A percentile compares a stretch with the other conserved stretches of the same genome.
These are phyloP conservation scores for Vigna trinervia DNA, from an alignment of 306 rosid species.

Conservation along the genomic window DNA sequence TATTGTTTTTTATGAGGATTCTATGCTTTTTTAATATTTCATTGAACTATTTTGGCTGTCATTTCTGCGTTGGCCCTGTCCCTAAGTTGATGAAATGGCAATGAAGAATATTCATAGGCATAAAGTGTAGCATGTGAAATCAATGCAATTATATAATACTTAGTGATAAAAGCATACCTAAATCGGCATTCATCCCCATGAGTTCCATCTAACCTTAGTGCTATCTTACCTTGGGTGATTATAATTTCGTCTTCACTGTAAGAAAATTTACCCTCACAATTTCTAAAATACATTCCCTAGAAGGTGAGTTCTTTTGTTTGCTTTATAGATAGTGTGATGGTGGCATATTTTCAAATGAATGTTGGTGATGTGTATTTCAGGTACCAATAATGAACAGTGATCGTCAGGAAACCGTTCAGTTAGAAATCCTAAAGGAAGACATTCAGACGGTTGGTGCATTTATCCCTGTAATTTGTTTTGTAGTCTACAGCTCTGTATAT, in stretches of 20 bases:
- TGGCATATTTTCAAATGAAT: conserved; percentile 26
- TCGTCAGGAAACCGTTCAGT: conserved; percentile 69
- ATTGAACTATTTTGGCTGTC: not conserved
- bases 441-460: conserved; percentile 62
- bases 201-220: too few species aligned
- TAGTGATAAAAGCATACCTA: too few species aligned
- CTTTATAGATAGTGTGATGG: conserved; percentile 25
- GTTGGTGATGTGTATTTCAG: conserved; percentile 53
- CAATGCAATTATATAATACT: too few species aligned
- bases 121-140: too few species aligned
- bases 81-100: not conserved
- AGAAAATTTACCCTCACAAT: too few species aligned
- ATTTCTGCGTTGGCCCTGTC: conserved; percentile 20
- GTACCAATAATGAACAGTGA: conserved; percentile 72
- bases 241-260: too few species aligned
- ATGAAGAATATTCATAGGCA: too few species aligned
- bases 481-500: conserved; percentile 10
- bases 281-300: too few species aligned
- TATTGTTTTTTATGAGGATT: conserved; percentile 3
- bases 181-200: too few species aligned
- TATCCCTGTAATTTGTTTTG: conserved; percentile 38
- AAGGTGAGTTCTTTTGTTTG: not conserved
- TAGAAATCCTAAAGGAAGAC: conserved; percentile 70
- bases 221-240: too few species aligned
- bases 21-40: not conserved